Conservation (phyloP, 2,329 filamentous ascomycete genomes). For the Aspergillus sp. region DNA sequence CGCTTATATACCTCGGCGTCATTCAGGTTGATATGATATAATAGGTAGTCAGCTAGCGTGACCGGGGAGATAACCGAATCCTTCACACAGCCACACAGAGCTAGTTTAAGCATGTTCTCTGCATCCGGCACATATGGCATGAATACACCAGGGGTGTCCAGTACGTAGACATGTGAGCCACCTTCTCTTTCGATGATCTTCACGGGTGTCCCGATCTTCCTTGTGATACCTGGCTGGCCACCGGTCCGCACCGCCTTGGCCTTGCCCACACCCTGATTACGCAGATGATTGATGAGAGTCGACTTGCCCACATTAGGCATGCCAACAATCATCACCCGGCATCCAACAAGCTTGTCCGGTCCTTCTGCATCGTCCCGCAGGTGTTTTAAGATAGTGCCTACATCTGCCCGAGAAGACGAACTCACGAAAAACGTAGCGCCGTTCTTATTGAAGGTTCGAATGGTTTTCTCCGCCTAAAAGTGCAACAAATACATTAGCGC, state of each 20-base stretch:
- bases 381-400: slow-evolving; percentile 36
- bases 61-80: slow-evolving; percentile 78
- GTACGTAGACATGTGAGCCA: slow-evolving; percentile 70
- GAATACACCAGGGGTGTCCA: slow-evolving; percentile 95
- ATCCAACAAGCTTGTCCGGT: slow-evolving; percentile 66
- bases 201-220: slow-evolving; percentile 79
- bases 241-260: slow-evolving; percentile 80
- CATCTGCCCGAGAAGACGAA: slow-evolving; percentile 33
- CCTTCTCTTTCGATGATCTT: slow-evolving; percentile 68
- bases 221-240: slow-evolving; percentile 83
- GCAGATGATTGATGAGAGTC: slow-evolving; percentile 84
- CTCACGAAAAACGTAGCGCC: slow-evolving; percentile 41
- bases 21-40: slow-evolving; percentile 76
- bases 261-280: slow-evolving; percentile 64
- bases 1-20: slow-evolving; percentile 64
- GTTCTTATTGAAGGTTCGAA: slow-evolving; percentile 37
- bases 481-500: slow-evolving; percentile 7
- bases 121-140: slow-evolving; percentile 84
- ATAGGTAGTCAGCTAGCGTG: slow-evolving; percentile 84
- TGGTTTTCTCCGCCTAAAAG: slow-evolving; percentile 34
- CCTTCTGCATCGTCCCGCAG: slow-evolving; percentile 33
- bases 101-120: slow-evolving; percentile 92
- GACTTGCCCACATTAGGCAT: slow-evolving; percentile 99
- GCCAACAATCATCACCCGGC: slow-evolving; percentile 83
- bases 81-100: slow-evolving; percentile 86